Base-by-base conservation (phyloP, 176 grass and related monocot genomes). In the bread wheat (Triticum aestivum) region DNA sequence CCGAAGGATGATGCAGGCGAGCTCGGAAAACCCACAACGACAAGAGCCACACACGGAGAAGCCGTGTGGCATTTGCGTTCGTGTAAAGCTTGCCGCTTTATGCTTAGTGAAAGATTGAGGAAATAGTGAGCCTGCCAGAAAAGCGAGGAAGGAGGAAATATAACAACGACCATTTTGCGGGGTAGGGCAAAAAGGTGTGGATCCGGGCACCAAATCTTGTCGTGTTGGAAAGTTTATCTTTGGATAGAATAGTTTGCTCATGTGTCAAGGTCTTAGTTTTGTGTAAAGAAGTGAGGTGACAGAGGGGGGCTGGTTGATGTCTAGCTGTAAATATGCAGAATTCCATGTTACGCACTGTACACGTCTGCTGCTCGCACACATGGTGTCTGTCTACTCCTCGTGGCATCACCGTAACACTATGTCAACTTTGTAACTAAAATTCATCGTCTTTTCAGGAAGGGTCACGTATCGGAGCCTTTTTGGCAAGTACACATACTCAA, bases 51-150 rank as follows among this genome's bases (percentile, higher is more conserved):
- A 77, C 63, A 17, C 52, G 61, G 9, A 44, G 24, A 20, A 85
- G 83, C 76, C 77, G 82, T 81, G 77, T 81, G 69, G 58, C 68
- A 81, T 81, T 66, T 89, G 82, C 76, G 17, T 44, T 74, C 41
- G 33, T 24, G 82, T 74, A 74, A 84, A 84, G 71, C 24, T 11
- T 11, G 7, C 72, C 42, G 35, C 72, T 85, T 85, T 77, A 85
- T 77, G 27, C 71, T 84, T 26, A 33, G 41, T 18, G 15, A n/a
- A 2, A 24, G 39, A 45, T 37, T 61, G 49, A 24, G 23, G 23
- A 24, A 24, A 24, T 24, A 24, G 23, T 24, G 23, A 51, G 49
- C 0, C 13, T 0, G 21, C 5, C 18, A 24, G 9, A 23, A 65
- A 65, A 70, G 78, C 38, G 37, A 86, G 78, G 47, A 63, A 77